Percentiles rank a stretch among this genome's conserved stretches.
These are phyloP conservation scores for Cercospora sojina DNA, from an alignment of 2,329 filamentous ascomycete species.

Conservation along the genomic window DNA sequence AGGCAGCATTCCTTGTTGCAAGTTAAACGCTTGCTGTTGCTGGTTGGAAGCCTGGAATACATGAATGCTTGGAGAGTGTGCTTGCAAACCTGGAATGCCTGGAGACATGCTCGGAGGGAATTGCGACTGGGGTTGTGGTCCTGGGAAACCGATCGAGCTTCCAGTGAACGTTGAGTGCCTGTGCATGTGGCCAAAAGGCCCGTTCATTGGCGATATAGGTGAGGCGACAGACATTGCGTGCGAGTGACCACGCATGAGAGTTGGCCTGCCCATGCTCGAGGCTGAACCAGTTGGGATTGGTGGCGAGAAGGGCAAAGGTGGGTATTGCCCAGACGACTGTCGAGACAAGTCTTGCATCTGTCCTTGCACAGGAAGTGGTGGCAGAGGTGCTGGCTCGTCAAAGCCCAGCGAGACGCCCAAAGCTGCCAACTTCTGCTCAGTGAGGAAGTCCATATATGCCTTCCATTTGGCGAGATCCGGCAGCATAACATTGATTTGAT, in stretches of 20 bases:
- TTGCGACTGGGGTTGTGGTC: constrained; percentile 51
- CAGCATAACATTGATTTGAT: constrained; percentile 62
- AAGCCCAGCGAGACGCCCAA: constrained; percentile 81
- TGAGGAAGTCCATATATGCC: constrained; percentile 75
- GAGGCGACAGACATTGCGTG: constrained; percentile 66
- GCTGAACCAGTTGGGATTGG: constrained; percentile 77
- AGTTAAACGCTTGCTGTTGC: constrained; percentile 24
- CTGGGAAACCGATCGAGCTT: constrained; percentile 38
- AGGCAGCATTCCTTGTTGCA: constrained; percentile 33
- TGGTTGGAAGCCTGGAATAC: constrained; percentile 41
- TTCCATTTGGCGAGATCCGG: constrained; percentile 74
- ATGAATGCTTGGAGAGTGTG: constrained; percentile 47
- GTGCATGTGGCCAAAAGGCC: constrained; percentile 59
- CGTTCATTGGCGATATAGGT: constrained; percentile 65
- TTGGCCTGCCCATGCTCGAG: constrained; percentile 53
- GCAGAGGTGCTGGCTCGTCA: constrained; percentile 59
- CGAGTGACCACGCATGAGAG: constrained; percentile 38
- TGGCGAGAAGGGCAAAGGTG: constrained; percentile 76
- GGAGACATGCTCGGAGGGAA: constrained; percentile 9
- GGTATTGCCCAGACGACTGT: constrained; percentile 69
- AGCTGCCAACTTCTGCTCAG: constrained; percentile 88
- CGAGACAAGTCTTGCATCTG: constrained; percentile 59
- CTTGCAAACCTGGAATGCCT: constrained; percentile 10
- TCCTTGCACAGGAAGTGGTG: constrained; percentile 27
- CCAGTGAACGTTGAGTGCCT: constrained; percentile 70